Evolutionary conservation across 805 yeast species (phyloP), one percentile per base, ranked within the genome.

Genomic region (Ogataea methylovora): DNA sequence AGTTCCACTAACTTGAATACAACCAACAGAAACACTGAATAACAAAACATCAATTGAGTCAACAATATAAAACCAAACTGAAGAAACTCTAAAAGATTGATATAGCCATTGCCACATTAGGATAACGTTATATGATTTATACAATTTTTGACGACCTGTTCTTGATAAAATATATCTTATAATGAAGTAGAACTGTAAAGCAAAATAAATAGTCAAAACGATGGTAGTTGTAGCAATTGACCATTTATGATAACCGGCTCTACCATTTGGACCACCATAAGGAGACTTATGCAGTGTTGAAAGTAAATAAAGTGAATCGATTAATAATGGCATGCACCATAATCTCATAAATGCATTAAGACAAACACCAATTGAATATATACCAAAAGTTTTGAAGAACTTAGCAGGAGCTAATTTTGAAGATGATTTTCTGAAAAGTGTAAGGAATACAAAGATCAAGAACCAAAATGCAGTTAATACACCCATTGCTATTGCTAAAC

Each of bases 21-120:
- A 48, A 0, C 76, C 75, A 27, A 73, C 58, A 0, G 70, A 48
- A 16, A 69, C 26, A 45, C 67, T 62, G 36, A 60, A 61, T 1
- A 63, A 13, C 1, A 70, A 22, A 4, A 59, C 31, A 12, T 55
- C 55, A 0, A 51, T 17, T 10, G 54, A 47, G 25, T 70, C 74
- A 23, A 64, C 42, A 2, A 60, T 42, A 11, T 64, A 59, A 41
- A 54, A 72, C 33, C 49, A 52, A 2, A 66, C 58, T 38, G 56
- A 52, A 12, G 56, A 48, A 1, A 78, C 76, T 17, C 62, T 58
- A 46, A 64, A 69, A 13, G 57, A 53, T 35, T 61, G 58, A 46
- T 72, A 73, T 17, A 61, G 45, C 30, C 56, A 54, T 4, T 69
- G 62, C 76, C 77, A 74, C 3, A 63, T 35, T 33, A 71, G 56